Conservation (phyloP, 2,329 filamentous ascomycete genomes). For the Knoxdaviesia capensis region DNA sequence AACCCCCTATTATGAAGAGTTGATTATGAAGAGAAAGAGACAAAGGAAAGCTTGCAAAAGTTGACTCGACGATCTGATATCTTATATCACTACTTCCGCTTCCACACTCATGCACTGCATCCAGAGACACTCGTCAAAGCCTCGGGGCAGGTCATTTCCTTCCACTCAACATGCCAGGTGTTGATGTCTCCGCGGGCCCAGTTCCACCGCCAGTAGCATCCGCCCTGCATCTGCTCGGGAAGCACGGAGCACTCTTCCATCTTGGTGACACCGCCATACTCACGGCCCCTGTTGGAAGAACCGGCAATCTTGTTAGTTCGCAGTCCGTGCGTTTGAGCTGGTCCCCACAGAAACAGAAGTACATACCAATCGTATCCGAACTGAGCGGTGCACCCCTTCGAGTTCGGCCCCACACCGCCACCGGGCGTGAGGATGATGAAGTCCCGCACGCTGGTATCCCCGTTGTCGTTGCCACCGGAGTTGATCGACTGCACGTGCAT, state of each 20-base stretch:
- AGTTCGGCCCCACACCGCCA: constrained; percentile 5
- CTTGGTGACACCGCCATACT: not conserved
- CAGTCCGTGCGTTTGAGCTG: no score
- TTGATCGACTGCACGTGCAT: constrained; percentile 8
- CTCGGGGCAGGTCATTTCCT: constrained; percentile 1
- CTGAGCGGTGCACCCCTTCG: constrained; percentile 5
- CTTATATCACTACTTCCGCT: no score
- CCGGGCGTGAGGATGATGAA: constrained; percentile 7
- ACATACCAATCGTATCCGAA: constrained; percentile 7
- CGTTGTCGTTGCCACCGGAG: constrained; percentile 4
- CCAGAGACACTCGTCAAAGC: constrained; percentile 1
- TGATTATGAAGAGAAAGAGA: no score
- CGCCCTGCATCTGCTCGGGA: constrained; percentile 1
- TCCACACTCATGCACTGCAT: not conserved
- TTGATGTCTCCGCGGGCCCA: constrained; percentile 3
- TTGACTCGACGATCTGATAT: no score
- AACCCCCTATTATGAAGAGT: no score
- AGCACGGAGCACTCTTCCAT: not conserved
- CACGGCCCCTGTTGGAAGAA: not conserved
- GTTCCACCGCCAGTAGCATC: constrained; percentile 3
- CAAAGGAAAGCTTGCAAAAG: no score
- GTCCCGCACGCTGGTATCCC: constrained; percentile 5
- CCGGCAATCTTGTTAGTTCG: no score
- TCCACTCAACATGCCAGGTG: constrained; percentile 1
- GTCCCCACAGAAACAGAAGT: no score